A percentile compares a stretch with the other conserved stretches of the same genome.
These are phyloP conservation scores for Teratosphaeria viscida DNA, from an alignment of 2,329 filamentous ascomycete species.

Conservation along the genomic window DNA sequence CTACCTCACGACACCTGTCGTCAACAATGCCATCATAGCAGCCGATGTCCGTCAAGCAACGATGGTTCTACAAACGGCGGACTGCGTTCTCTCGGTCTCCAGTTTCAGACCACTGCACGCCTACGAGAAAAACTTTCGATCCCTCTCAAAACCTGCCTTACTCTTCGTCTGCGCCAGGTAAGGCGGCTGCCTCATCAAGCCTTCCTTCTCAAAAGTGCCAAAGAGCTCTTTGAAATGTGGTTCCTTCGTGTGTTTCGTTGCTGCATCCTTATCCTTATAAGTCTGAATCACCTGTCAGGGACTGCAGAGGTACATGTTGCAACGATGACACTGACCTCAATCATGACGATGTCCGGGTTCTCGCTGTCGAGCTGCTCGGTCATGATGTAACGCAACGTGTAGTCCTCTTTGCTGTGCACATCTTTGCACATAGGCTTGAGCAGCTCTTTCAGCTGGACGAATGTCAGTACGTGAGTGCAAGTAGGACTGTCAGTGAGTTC, in stretches of 20 bases:
- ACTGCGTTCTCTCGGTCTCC: not conserved
- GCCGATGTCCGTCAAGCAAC: not conserved
- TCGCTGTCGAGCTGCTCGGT: conserved; percentile 13
- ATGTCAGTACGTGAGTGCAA: not conserved
- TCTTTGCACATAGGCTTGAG: not conserved
- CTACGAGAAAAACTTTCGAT: conserved; percentile 7
- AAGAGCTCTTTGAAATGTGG: conserved; percentile 12
- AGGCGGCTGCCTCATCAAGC: conserved; percentile 9
- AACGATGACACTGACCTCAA: conserved; percentile 9
- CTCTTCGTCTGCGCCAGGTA: conserved; percentile 12
- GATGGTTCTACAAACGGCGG: not conserved
- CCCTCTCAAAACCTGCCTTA: conserved; percentile 13
- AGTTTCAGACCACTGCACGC: not conserved
- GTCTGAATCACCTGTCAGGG: conserved; percentile 1
- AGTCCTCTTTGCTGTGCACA: conserved; percentile 9
- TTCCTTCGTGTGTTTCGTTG: conserved; percentile 10
- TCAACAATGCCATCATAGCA: not conserved
- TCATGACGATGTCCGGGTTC: conserved; percentile 13
- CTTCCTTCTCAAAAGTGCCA: conserved; percentile 9
- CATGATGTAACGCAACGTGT: conserved; percentile 13
- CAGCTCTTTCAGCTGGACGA: not conserved
- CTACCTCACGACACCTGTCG: too few relatives aligned
- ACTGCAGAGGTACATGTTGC: not conserved
- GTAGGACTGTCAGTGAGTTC: not conserved
- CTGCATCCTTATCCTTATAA: conserved; percentile 10